phyloP scores from a whole-genome alignment of 495 filamentous ascomycete genomes.

The Lophiotrema nucula region DNA sequence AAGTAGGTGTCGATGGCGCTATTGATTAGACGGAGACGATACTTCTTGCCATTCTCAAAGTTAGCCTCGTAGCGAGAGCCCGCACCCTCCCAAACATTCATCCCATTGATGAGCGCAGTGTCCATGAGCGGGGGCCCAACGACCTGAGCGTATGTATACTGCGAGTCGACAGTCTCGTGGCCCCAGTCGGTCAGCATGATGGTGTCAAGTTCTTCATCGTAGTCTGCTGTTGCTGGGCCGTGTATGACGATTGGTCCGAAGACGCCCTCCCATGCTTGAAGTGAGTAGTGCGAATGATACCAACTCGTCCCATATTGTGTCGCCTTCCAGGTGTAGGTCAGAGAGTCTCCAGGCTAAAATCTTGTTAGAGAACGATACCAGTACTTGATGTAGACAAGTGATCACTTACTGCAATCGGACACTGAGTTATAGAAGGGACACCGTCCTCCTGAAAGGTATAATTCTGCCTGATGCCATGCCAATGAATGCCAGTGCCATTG shows the following conservation, averaged over 20 bases:
- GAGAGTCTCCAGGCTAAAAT: conserved; percentile 38
- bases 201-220: conserved; percentile 35
- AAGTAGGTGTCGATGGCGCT: conserved; percentile 50
- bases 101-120: conserved; percentile 55
- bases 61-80: conserved; percentile 41
- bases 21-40: conserved; percentile 54
- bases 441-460: conserved; percentile 50
- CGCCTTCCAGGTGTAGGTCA: conserved; percentile 38
- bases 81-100: conserved; percentile 46
- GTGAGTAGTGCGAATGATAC: conserved; percentile 42
- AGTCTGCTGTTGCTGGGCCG: conserved; percentile 35
- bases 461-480: conserved; percentile 52
- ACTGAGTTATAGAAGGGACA: conserved; percentile 47
- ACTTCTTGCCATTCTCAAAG: conserved; percentile 42
- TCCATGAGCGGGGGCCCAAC: conserved; percentile 41
- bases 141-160: conserved; percentile 35
- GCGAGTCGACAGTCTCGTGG: conserved; percentile 36
- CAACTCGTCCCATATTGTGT: conserved; percentile 39
- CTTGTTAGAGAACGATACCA: conserved; percentile 19
- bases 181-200: conserved; percentile 42
- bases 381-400: neutral
- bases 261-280: conserved; percentile 42
- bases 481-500: conserved; percentile 52
- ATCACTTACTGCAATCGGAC: conserved; percentile 37
- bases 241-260: conserved; percentile 42